Conservation (phyloP, 225 moss, liverwort and hornwort species). For the Lunularia cruciata region DNA sequence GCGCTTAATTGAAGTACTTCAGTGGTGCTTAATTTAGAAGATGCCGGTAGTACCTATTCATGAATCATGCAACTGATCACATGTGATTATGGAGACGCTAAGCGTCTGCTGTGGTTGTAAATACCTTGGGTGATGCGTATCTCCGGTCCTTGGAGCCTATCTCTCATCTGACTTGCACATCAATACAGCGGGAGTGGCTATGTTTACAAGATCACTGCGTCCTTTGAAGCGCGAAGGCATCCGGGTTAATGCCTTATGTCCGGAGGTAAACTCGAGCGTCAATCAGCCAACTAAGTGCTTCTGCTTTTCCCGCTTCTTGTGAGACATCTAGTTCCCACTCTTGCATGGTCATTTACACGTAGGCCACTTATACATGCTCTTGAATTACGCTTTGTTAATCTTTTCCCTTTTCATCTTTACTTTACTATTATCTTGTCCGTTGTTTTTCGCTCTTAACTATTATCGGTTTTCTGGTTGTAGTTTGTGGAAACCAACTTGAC, state of each 20-base stretch:
- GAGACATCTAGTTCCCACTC: too few relatives aligned
- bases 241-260: conserved; percentile 79
- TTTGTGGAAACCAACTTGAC: conserved; percentile 58
- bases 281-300: too few relatives aligned
- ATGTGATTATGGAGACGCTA: too few relatives aligned
- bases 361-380: too few relatives aligned
- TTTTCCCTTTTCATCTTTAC: neutral
- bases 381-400: neutral
- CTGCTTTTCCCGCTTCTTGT: too few relatives aligned
- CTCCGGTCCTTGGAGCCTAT: neutral
- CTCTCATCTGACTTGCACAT: conserved; percentile 13
- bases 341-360: too few relatives aligned
- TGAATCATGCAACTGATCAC: too few relatives aligned
- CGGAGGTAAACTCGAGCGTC: conserved; percentile 55
- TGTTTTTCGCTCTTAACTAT: neutral
- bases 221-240: conserved; percentile 57
- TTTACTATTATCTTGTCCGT: neutral
- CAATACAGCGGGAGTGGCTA: conserved; percentile 65
- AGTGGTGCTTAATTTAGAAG: too few relatives aligned
- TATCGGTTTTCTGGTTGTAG: conserved; percentile 37
- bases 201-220: conserved; percentile 73
- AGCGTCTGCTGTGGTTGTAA: too few relatives aligned
- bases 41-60: too few relatives aligned
- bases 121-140: neutral
- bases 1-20: too few relatives aligned